Base-by-base conservation (phyloP, 2,329 filamentous ascomycete species). In the Dryadomyces quercivorus region DNA sequence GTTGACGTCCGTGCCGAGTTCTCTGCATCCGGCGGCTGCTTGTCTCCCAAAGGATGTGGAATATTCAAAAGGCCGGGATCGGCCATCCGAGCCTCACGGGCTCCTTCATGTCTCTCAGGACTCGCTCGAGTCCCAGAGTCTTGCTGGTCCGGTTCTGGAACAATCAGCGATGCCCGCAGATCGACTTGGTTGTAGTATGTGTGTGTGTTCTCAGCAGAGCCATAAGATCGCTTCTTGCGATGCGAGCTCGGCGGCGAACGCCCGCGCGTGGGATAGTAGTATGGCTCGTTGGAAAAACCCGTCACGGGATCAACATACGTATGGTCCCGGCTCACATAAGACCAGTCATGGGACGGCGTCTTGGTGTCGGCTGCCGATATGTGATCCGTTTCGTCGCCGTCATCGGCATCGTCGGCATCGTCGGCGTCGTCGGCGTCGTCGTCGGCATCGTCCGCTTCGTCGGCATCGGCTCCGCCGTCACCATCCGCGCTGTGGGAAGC, bases 231-330 rank as follows among this genome's bases (percentile, higher is more conserved):
- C 21, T 6, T 31, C 26, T 18, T 20, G 20, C 74, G 72, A 40
- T 72, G 62, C 13, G 74, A 74, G 44, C 75, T 78, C 0, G 77
- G 75, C 1, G 77, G 77, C 22, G 77, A 81, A 34, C 77, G 71
- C 6, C 77, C 77, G 47, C 77, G 69, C 12, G 68, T 69, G 6
- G 74, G 72, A 59, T 73, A 75, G 60, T 73, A 69, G 59, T 52
- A 72, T 1, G 69, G 65, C 36, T 76, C 73, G 18, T 74, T 67
- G 3, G 67, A 64, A 57, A 63, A 63, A 50, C 59, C 67, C 50
- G 55, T 66, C 53, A 61, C 63, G 62, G 63, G 63, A 46, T 71
- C 67, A 46, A 66, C 66, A 56, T 69, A 69, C 1, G 67, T 65
- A 40, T 68, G 68, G 31, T 65, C 65, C 50, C 66, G 58, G 31